Conservation (phyloP, 192 early-diverging fungal species). For the Backusella tuberculispora region DNA sequence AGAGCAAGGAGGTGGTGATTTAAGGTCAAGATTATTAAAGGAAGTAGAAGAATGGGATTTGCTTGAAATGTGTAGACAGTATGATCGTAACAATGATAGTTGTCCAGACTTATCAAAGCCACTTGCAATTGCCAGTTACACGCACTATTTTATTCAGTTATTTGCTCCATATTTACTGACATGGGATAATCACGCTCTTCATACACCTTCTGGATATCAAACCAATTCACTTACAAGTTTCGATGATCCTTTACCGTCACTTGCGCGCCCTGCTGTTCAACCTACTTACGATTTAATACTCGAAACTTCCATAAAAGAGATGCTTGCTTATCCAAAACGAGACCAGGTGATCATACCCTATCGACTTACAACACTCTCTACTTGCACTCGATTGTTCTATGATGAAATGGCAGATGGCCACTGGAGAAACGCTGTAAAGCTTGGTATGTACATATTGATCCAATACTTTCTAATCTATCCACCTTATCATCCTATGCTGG, state of each 20-base stretch:
- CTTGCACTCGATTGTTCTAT: conserved; percentile 21
- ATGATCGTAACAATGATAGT: conserved; percentile 18
- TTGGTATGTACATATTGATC: conserved; percentile 31
- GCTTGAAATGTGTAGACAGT: conserved; percentile 16
- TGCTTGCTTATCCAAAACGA: conserved; percentile 18
- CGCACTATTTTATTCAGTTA: conserved; percentile 23
- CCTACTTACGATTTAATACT: conserved; percentile 22
- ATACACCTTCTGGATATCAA: too few species aligned
- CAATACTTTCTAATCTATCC: conserved; percentile 41
- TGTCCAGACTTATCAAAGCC: conserved; percentile 12
- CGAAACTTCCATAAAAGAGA: not conserved
- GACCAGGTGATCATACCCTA: conserved; percentile 17
- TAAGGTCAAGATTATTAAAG: not conserved
- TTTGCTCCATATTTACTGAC: conserved; percentile 25
- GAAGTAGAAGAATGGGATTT: conserved; percentile 34
- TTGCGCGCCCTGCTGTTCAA: conserved; percentile 13
- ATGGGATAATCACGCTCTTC: not conserved
- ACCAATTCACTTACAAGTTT: not conserved
- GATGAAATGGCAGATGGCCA: conserved; percentile 30
- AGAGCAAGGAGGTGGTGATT: not conserved
- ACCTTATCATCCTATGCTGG: conserved; percentile 38
- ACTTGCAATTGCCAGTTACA: conserved; percentile 20
- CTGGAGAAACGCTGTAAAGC: conserved; percentile 32
- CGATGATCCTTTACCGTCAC: conserved; percentile 26
- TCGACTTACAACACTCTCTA: conserved; percentile 17